phyloP scores from a whole-genome alignment of 441 rosid species.

The Croton laevigatus region DNA sequence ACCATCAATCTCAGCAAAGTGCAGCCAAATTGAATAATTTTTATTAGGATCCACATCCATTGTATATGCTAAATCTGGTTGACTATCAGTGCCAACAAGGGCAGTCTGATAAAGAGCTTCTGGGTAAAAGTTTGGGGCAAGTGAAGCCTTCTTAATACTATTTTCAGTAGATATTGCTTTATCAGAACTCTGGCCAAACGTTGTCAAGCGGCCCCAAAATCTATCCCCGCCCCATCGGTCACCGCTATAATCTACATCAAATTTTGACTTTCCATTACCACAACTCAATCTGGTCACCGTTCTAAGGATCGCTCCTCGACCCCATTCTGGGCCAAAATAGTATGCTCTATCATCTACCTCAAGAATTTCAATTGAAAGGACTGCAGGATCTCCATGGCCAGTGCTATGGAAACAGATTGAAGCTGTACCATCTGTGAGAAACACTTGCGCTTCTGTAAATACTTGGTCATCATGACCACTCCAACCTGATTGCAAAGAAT shows the following conservation, averaged over 20 bases:
- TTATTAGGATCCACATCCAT: conserved; percentile 88
- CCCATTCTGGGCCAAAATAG: conserved; percentile 58
- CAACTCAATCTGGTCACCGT: conserved; percentile 73
- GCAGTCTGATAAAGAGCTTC: conserved; percentile 82
- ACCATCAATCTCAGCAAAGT: conserved; percentile 92
- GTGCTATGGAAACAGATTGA: conserved; percentile 94
- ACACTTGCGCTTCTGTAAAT: conserved; percentile 74
- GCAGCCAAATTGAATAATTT: conserved; percentile 91
- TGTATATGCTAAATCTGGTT: conserved; percentile 62
- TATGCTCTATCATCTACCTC: conserved; percentile 85
- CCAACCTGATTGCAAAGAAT: conserved; percentile 86
- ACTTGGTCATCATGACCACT: conserved; percentile 67
- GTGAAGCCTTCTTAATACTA: conserved; percentile 57
- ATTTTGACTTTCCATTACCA: conserved; percentile 67
- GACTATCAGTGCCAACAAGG: conserved; percentile 60
- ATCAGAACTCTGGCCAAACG: conserved; percentile 62
- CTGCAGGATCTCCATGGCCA: conserved; percentile 95
- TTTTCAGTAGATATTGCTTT: conserved; percentile 57
- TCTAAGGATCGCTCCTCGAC: conserved; percentile 54
- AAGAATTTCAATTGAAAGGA: conserved; percentile 79
- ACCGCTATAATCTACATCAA: conserved; percentile 73
- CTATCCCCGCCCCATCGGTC: conserved; percentile 98
- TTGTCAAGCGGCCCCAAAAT: conserved; percentile 64
- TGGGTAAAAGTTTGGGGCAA: conserved; percentile 83
- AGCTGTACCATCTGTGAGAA: conserved; percentile 62